Evolutionary conservation across 2,329 filamentous ascomycete species (phyloP).

Genomic region (Eutypella sp.): DNA sequence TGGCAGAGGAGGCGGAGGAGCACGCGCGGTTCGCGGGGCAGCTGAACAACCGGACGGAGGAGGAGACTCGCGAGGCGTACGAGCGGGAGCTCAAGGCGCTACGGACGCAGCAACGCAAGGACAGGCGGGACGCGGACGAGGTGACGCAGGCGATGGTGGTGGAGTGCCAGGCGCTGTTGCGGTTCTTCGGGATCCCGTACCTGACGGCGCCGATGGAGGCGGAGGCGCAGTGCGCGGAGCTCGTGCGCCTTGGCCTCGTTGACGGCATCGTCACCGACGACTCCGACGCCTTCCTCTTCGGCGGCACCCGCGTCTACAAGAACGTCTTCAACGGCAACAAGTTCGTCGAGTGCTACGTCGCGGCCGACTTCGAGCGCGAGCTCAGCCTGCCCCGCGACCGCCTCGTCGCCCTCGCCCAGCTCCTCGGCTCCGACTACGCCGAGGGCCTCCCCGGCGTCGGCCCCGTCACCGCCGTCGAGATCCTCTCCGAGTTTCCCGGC

Average conservation of each 20-base stretch:
- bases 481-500: constrained; percentile 80
- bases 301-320: constrained; percentile 94
- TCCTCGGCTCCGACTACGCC: constrained; percentile 92
- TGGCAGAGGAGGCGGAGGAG: constrained; percentile 87
- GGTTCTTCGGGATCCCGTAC: constrained; percentile 90
- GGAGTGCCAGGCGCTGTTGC: constrained; percentile 87
- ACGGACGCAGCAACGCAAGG: constrained; percentile 92
- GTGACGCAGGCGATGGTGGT: constrained; percentile 94
- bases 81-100: constrained; percentile 83
- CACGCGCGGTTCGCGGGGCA: constrained; percentile 88
- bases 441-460: constrained; percentile 87
- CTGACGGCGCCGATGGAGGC: constrained; percentile 98
- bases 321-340: constrained; percentile 99
- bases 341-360: constrained; percentile 92
- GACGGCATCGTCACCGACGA: constrained; percentile 98
- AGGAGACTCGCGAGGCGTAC: constrained; percentile 71
- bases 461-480: constrained; percentile 90
- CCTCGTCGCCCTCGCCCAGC: constrained; percentile 83
- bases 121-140: constrained; percentile 91
- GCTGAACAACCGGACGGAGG: constrained; percentile 69
- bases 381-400: constrained; percentile 81
- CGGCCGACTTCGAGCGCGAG: constrained; percentile 79
- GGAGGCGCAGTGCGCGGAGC: constrained; percentile 92
- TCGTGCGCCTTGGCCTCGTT: constrained; percentile 80
- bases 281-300: constrained; percentile 93